Base-by-base conservation (phyloP, 2,329 filamentous ascomycete species). In the Mycosphaerelloides madeirae region DNA sequence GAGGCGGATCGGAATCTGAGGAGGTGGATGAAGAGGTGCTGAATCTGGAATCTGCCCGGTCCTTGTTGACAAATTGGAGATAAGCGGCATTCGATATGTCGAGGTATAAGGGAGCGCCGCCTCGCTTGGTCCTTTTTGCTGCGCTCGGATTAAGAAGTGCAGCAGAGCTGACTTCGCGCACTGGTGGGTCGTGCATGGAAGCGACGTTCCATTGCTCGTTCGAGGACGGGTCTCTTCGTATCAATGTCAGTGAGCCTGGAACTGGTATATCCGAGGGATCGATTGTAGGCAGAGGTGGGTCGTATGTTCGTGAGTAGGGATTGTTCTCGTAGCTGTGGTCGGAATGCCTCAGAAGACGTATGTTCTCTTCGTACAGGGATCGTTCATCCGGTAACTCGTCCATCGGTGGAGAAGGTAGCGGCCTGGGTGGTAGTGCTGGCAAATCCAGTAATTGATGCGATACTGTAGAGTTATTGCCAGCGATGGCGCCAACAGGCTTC, bases 71-170 rank as follows among this genome's bases (percentile, higher is more conserved):
- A 52, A 83, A 82, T 42, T 77, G 77, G 31, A 67, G 70, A 56
- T 84, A 84, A 13, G 78, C 79, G 1, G 77, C 75, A 18, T 78
- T 81, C 7, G 68, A 72, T 9, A 83, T 73, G 40, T 81, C 77
- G 9, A 83, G 69, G 34, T 68, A 72, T 32, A 74, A 50, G 0
- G 72, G 71, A 6, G 68, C 59, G 15, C 69, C 70, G 14, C 62
- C 56, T 31, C 59, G 58, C 49, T 65, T 71, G 32, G 55, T 61
- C 32, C 61, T 63, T 15, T 54, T 49, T 14, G 50, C 51, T 36
- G 51, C 48, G 14, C 48, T 49, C 28, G 59, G 45, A 25, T 65
- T 59, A 43, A 58, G 56, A 6, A 63, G 29, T 3, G 56, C 56
- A 31, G 73, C 71, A 11, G 71, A 73, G 36, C 68, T 71, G 9